phyloP scores from a whole-genome alignment of 345 rosid species.

The Toxicodendron radicans region DNA sequence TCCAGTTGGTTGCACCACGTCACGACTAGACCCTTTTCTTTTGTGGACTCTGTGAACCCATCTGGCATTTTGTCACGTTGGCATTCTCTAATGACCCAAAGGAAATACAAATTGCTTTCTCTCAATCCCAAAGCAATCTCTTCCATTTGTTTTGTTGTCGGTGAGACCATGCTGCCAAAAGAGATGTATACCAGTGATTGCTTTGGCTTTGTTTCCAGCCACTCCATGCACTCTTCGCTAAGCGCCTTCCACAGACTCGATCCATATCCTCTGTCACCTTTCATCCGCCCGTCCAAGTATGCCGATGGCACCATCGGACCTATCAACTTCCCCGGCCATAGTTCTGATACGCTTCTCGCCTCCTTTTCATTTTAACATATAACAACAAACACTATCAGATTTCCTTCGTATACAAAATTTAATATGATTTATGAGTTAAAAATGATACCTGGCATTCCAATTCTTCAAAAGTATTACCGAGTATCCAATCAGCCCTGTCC shows the following conservation, averaged over 20 bases:
- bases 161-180: conserved; percentile 70
- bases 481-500: conserved; percentile 60
- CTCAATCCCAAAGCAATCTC: conserved; percentile 51
- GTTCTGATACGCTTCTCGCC: conserved; percentile 36
- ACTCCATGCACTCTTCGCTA: conserved; percentile 53
- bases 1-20: conserved; percentile 75
- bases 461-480: conserved; percentile 53
- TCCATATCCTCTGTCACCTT: conserved; percentile 60
- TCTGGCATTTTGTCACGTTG: conserved; percentile 45
- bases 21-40: conserved; percentile 46
- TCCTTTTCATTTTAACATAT: conserved; percentile 32
- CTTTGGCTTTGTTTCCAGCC: conserved; percentile 54
- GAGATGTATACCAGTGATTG: conserved; percentile 57
- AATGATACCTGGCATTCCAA: conserved; percentile 53
- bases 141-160: conserved; percentile 42
- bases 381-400: no score
- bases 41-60: conserved; percentile 45
- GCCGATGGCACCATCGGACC: conserved; percentile 79
- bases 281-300: conserved; percentile 48
- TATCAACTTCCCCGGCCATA: conserved; percentile 61
- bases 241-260: conserved; percentile 67
- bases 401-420: not conserved
- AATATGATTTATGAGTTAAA: no score
- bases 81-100: conserved; percentile 69
- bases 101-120: conserved; percentile 49